Evolutionary conservation across 176 grass and related monocot genomes (phyloP), one percentile per base, ranked within the genome.

Genomic region (Raddia guianensis): DNA sequence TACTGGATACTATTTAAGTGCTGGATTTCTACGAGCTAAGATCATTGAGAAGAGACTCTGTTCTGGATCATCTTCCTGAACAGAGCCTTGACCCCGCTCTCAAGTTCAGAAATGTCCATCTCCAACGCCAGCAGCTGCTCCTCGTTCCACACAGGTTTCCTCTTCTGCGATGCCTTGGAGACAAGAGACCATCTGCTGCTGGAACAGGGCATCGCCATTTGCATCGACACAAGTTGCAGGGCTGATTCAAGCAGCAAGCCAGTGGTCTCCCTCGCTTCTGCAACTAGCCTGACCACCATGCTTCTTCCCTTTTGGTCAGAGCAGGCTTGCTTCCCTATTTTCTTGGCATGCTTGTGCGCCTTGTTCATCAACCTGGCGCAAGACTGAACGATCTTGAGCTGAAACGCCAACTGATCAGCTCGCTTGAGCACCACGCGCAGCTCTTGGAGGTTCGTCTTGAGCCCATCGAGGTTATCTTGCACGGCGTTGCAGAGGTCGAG

Each of bases 41-140:
- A 48, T 58, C 37, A 70, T 82, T 84, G 19, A 87, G 76, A 47
- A 88, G 55, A 85, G 19, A 88, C 89, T 81, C 81, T 88, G 64
- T 66, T 81, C 70, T 68, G 81, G 77, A 91, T 82, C 42, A 88
- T 15, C 81, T 76, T 78, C 76, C 82, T 75, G 76, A 91, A 88
- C 43, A 88, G 34, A 54, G 59, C 49, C 19, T 82, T 82, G 21
- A 87, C 19, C 74, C 43, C 52, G 32, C 58, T 88, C 64, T 85
- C 71, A 16, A 87, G 76, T 21, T 55, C 85, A 81, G 59, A 85
- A 52, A 91, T 70, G 55, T 66, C 66, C 49, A 61, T 35, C 79
- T 82, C 69, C 35, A 83, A 32, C 20, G 16, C 49, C 47, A 66
- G 80, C 49, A 83, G 55, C 54, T 83, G 70, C 21, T 51, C 84